Evolutionary conservation across 208 protist genomes (phyloP).

Genomic region (Entamoeba nuttalli): DNA sequence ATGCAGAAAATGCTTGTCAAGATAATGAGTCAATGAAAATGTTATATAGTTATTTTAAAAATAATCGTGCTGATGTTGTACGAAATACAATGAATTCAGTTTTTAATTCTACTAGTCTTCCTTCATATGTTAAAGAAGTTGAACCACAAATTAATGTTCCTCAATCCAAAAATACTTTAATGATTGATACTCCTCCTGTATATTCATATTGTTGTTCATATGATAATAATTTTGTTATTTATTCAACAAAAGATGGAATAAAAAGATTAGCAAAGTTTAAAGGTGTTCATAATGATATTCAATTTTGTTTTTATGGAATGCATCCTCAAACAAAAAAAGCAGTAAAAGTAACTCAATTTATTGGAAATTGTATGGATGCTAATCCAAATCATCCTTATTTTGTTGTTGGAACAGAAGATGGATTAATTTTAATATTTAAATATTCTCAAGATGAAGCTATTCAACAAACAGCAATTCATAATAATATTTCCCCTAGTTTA

Average conservation of each 20-base stretch:
- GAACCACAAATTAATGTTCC: background rate
- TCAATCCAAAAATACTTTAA: background rate
- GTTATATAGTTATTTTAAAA: background rate
- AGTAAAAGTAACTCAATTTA: background rate
- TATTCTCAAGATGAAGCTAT: background rate
- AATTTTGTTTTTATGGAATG: background rate
- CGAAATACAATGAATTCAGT: background rate
- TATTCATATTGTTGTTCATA: background rate
- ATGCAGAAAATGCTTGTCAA: background rate
- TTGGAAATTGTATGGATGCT: background rate
- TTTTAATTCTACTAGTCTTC: background rate
- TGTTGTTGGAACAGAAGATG: background rate
- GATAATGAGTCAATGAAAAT: background rate
- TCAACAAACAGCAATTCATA: background rate
- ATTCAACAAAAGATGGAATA: background rate
- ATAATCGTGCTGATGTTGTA: background rate
- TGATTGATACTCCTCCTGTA: background rate
- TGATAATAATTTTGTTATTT: background rate
- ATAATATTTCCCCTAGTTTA: background rate
- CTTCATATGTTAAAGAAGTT: background rate
- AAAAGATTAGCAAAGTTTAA: background rate
- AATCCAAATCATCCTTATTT: background rate
- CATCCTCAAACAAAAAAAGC: background rate
- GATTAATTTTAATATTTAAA: background rate
- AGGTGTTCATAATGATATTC: background rate